phyloP scores from a whole-genome alignment of 176 grass and related monocot genomes.

The Avena sativa region DNA sequence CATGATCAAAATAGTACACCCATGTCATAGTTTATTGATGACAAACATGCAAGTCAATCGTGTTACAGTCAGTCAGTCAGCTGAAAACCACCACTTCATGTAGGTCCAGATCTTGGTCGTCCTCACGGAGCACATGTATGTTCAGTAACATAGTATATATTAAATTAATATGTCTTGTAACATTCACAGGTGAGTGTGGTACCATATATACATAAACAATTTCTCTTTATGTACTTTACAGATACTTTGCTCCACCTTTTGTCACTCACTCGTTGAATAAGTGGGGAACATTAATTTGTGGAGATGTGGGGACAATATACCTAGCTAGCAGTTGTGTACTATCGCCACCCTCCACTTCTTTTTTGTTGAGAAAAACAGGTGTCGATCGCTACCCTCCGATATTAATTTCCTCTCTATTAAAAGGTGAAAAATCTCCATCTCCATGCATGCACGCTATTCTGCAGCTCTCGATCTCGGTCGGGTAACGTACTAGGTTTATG shows the following conservation, averaged over 20 bases:
- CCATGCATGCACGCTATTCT: not conserved
- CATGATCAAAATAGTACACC: too few relatives aligned
- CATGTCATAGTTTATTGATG: too few relatives aligned
- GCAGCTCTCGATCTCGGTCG: too few relatives aligned
- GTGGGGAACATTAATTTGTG: not conserved
- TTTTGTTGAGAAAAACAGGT: too few relatives aligned
- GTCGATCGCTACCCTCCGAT: too few relatives aligned
- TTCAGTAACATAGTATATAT: not conserved
- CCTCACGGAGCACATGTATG: not conserved
- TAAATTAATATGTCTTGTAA: not conserved
- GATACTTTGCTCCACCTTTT: not conserved
- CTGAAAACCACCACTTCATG: too few relatives aligned
- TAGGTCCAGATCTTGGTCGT: too few relatives aligned
- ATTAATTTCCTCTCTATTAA: too few relatives aligned
- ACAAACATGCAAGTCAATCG: too few relatives aligned
- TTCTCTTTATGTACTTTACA: not conserved
- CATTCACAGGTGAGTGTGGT: not conserved
- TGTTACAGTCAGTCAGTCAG: not conserved
- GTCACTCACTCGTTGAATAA: not conserved
- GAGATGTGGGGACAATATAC: not conserved
- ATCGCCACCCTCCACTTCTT: too few relatives aligned
- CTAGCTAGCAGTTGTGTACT: too few relatives aligned
- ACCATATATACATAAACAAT: not conserved
- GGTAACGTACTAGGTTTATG: not conserved
- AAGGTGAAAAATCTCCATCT: too few relatives aligned